phyloP scores from a whole-genome alignment of 441 rosid genomes.

The Croton setiger region DNA sequence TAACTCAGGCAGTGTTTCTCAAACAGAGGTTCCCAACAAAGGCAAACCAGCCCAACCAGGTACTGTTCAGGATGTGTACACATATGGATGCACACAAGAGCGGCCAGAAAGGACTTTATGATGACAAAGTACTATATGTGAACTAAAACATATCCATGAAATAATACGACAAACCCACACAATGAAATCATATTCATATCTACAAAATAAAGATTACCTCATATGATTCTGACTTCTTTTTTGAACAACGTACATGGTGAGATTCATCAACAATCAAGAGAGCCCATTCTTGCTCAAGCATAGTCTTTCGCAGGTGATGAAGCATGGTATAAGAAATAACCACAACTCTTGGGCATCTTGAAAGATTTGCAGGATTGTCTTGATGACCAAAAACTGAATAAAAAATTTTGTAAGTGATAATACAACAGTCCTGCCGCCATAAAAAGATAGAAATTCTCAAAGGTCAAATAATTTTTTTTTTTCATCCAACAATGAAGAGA shows the following conservation, averaged over 20 bases:
- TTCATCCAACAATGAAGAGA: conserved; percentile 4
- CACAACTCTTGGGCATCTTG: conserved; percentile 76
- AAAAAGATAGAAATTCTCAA: not conserved
- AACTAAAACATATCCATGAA: conserved; percentile 5
- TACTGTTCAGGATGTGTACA: not conserved
- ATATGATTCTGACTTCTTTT: conserved; percentile 58
- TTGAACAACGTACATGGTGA: conserved; percentile 83
- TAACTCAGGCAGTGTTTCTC: no score
- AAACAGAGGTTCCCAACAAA: no score
- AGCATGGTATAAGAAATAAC: conserved; percentile 93
- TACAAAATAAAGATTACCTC: conserved; percentile 44
- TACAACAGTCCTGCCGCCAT: conserved; percentile 4
- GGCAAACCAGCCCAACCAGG: not conserved
- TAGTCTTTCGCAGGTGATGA: conserved; percentile 59
- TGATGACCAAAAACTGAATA: conserved; percentile 82
- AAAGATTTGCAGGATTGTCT: conserved; percentile 61
- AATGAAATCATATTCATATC: no score
- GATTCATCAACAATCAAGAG: conserved; percentile 90
- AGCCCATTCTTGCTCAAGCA: conserved; percentile 83
- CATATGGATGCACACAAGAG: not conserved
- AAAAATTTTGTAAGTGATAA: conserved; percentile 13
- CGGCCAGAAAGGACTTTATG: not conserved
- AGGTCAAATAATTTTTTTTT: not conserved
- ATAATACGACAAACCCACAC: not conserved
- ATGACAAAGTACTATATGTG: conserved; percentile 2